Conservation (phyloP, 2,329 filamentous ascomycete species). For the Trichoderma citrinoviride region DNA sequence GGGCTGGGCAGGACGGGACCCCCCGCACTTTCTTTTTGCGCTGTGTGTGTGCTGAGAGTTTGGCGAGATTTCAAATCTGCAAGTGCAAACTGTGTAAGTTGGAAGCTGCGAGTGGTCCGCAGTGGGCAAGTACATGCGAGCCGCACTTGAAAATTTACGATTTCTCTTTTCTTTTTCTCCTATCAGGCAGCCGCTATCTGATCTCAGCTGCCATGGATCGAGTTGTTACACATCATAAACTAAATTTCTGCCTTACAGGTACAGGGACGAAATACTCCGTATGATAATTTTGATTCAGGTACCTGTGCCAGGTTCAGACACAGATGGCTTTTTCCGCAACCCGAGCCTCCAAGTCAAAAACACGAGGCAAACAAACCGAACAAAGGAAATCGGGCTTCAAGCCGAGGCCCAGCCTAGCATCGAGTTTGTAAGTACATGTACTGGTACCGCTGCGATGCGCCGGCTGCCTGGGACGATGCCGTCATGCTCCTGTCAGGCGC, state of each 20-base stretch:
- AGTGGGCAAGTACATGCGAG: neutral
- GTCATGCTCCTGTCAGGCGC: neutral
- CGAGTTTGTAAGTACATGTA: neutral
- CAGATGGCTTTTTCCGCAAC: no score
- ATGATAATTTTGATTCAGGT: no score
- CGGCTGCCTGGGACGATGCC: neutral
- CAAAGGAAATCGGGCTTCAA: no score
- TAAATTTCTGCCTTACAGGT: neutral
- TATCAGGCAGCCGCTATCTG: neutral
- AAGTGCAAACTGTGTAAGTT: no score
- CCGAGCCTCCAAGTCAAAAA: no score
- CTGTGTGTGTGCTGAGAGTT: neutral
- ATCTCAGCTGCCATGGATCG: neutral
- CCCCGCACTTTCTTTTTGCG: slow-evolving; percentile 5
- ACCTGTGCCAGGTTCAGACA: no score
- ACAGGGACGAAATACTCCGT: neutral
- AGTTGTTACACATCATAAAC: neutral
- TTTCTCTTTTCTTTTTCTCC: neutral
- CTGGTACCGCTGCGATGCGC: neutral
- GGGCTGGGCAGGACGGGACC: neutral
- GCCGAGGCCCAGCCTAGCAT: no score
- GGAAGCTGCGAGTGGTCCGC: neutral
- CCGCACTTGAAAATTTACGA: no score
- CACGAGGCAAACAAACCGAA: no score
- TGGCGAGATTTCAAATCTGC: neutral